phyloP scores from a whole-genome alignment of 208 protist species.

The Trypanosomatidae sp. region DNA sequence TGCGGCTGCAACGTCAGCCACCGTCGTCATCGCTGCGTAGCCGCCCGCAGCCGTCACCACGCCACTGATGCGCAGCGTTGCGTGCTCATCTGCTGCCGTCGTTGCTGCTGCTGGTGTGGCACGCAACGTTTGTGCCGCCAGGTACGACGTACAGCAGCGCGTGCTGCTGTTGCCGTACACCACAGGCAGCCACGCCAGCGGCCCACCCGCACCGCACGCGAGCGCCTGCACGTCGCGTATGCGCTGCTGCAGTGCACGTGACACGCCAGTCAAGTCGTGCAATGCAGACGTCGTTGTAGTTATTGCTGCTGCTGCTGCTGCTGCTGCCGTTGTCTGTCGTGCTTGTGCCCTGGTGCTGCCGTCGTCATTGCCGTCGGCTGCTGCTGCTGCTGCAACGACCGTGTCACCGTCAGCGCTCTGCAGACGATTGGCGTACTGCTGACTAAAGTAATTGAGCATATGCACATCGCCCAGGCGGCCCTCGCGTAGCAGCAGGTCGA shows the following conservation, averaged over 20 bases:
- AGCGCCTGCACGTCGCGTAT: conserved; percentile 10
- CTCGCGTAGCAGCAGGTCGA: conserved; percentile 42
- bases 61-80: conserved; percentile 2
- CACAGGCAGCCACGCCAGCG: conserved; percentile 13
- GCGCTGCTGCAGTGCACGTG: too few relatives aligned
- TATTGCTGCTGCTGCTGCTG: too few relatives aligned
- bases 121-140: neutral
- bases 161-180: conserved; percentile 14
- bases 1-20: too few relatives aligned
- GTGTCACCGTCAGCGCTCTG: neutral
- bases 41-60: conserved; percentile 2
- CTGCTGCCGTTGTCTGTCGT: too few relatives aligned
- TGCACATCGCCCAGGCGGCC: conserved; percentile 46
- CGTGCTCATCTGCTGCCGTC: too few relatives aligned
- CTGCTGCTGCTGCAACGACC: too few relatives aligned
- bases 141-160: conserved; percentile 6
- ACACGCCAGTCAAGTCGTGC: too few relatives aligned
- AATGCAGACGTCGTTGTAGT: too few relatives aligned
- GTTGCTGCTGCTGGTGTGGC: neutral
- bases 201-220: conserved; percentile 5
- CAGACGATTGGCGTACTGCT: conserved; percentile 13
- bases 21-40: too few relatives aligned
- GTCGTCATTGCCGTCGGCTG: too few relatives aligned
- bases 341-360: too few relatives aligned
- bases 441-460: conserved; percentile 52